A percentile compares a stretch with the other conserved stretches of the same genome.
These are phyloP conservation scores for Casaregolazyma lundiana DNA, from an alignment of 1,139 yeast genomes.

Conservation along the genomic window DNA sequence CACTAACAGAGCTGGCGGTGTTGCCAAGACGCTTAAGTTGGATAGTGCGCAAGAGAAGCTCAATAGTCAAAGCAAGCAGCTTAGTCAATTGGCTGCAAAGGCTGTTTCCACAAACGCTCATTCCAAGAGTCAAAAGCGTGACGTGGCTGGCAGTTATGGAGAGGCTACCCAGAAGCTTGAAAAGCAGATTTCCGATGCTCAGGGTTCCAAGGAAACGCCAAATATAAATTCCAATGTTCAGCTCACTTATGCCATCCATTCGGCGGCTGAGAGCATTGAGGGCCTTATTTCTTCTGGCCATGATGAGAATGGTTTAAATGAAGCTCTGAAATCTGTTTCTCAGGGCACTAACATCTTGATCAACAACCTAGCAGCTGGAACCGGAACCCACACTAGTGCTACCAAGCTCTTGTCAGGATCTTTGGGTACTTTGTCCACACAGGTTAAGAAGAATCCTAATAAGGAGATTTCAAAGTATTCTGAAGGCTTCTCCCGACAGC, in stretches of 20 bases:
- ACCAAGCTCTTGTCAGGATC: conserved; percentile 4
- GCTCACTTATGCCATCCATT: background rate
- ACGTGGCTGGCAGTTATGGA: background rate
- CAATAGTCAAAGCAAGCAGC: conserved; percentile 12
- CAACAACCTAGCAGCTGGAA: background rate
- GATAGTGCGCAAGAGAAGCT: conserved; percentile 11
- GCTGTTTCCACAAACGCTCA: conserved; percentile 10
- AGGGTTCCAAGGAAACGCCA: conserved; percentile 9
- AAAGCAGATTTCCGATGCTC: conserved; percentile 9
- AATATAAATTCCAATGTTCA: conserved; percentile 1
- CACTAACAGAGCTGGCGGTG: conserved; percentile 19
- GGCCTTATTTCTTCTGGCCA: background rate
- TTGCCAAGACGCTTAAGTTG: conserved; percentile 18
- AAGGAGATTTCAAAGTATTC: background rate
- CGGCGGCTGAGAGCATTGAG: background rate
- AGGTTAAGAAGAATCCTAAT: background rate
- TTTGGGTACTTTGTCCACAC: conserved; percentile 1
- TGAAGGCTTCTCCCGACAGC: background rate
- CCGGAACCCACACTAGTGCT: conserved; percentile 1
- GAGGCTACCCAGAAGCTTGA: conserved; percentile 6
- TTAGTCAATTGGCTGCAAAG: conserved; percentile 10
- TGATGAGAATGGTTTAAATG: background rate
- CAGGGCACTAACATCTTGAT: conserved; percentile 1
- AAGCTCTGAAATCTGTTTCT: conserved; percentile 1
- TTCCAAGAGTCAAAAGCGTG: conserved; percentile 10